Evolutionary conservation across 306 rosid species (phyloP).

Genomic region (Vigna hirtella): DNA sequence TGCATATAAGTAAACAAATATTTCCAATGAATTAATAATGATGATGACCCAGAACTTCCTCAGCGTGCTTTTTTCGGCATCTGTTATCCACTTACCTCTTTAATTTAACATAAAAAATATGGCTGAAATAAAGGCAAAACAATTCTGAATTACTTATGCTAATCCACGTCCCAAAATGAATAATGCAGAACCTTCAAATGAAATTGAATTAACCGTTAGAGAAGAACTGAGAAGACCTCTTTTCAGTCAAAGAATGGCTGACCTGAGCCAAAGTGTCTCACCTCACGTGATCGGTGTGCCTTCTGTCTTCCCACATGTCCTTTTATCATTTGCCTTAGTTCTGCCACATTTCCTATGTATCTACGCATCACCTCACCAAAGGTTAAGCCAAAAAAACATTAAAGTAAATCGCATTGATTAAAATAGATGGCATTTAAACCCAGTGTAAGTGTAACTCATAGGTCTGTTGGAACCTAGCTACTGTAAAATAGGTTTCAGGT

Average conservation of each 20-base stretch:
- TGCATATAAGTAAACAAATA: too few relatives aligned
- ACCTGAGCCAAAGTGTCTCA: conserved; percentile 56
- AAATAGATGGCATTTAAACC: conserved; percentile 32
- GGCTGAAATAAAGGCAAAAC: too few relatives aligned
- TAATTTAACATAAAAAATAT: too few relatives aligned
- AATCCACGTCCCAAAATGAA: too few relatives aligned
- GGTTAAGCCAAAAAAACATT: background rate
- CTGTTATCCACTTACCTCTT: too few relatives aligned
- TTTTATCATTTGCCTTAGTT: background rate
- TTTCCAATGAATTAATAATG: background rate
- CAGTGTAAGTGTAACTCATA: conserved; percentile 34
- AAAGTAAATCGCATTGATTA: too few relatives aligned
- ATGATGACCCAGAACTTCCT: background rate
- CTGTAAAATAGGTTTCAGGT: conserved; percentile 59
- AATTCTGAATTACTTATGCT: too few relatives aligned
- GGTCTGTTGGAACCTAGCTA: conserved; percentile 60
- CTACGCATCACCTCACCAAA: conserved; percentile 1
- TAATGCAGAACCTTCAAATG: too few relatives aligned
- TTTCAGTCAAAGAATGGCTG: conserved; percentile 66
- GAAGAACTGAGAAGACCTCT: background rate
- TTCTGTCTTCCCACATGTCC: conserved; percentile 51
- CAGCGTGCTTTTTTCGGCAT: background rate
- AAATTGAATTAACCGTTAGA: background rate
- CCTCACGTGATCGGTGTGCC: conserved; percentile 69
- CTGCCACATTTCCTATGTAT: conserved; percentile 35